A percentile compares a stretch with the other conserved stretches of the same genome.
These are phyloP conservation scores for Paralagenidium karlingii DNA, from an alignment of 352 stramenopile genomes.

Conservation along the genomic window DNA sequence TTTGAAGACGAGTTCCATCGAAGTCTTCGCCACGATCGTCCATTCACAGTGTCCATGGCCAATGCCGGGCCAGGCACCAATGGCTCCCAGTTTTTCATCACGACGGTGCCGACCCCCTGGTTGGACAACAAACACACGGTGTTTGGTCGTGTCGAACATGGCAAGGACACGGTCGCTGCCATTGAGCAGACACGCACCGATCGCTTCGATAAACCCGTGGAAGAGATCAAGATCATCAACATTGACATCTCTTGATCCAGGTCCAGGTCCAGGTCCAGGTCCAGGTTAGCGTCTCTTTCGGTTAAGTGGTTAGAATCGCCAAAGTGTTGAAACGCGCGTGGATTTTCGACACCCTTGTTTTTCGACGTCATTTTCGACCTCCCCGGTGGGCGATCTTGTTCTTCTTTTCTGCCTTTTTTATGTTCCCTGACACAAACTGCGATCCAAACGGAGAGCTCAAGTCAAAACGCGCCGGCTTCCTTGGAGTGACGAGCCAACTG, in stretches of 20 bases:
- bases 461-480: no score
- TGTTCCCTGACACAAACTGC: no score
- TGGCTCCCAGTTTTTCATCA: conserved; percentile 97
- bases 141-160: conserved; percentile 83
- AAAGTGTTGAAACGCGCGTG: no score
- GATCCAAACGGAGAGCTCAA: no score
- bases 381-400: no score
- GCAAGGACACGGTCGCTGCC: conserved; percentile 95
- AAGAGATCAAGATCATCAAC: conserved; percentile 85
- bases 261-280: no score
- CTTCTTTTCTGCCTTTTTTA: no score
- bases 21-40: conserved; percentile 89
- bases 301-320: no score
- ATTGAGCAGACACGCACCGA: conserved; percentile 90
- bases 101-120: conserved; percentile 95
- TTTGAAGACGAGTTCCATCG: conserved; percentile 99
- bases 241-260: conserved; percentile 82
- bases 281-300: no score
- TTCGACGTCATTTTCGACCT: no score
- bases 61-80: conserved; percentile 85
- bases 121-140: conserved; percentile 96
- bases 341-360: no score
- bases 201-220: conserved; percentile 62
- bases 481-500: no score
- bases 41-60: conserved; percentile 98